Base-by-base conservation (phyloP, 2,329 filamentous ascomycete genomes). In the Bipolaris zeicola region DNA sequence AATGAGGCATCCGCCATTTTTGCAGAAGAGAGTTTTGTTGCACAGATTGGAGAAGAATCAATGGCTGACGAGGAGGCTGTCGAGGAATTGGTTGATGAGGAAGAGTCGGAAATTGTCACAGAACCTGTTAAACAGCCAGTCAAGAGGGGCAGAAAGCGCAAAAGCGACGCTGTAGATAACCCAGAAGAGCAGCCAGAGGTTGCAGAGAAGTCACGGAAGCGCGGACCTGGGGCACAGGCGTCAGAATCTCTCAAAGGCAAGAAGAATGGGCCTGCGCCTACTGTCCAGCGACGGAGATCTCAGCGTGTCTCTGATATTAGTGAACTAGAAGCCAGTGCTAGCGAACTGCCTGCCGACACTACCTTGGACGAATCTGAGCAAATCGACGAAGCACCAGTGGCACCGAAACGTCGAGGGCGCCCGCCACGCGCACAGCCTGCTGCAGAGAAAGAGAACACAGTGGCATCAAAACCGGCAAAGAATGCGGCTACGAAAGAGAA, bases 101-200 rank as follows among this genome's bases (percentile, higher is more conserved):
- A 72, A 38, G 68, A 76, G 46, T 68, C 70, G 38, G 66, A 71
- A 51, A 59, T 67, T 3, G 65, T 62, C 8, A 58, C 61, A 41
- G 70, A 70, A 8, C 65, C 69, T 5, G 58, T 59, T 10, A 66
- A 72, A 44, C 54, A 68, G 37, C 63, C 66, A 20, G 61, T 50
- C 6, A 72, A 69, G 48, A 64, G 64, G 37, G 65, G 68, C 24
- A 66, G 67, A 50, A 75, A 70, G 60, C 62, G 69, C 16, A 74
- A 70, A 58, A 70, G 68, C 49, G 63, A 70, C 45, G 62, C 54
- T 3, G 38, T 66, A 10, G 64, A 69, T 18, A 39, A 54, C 6
- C 42, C 60, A n/a, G 54, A 58, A 5, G 61, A 62, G 36, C 67
- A 66, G 7, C 61, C 65, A 41, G 38, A 63, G 20, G 52, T 46